These are phyloP conservation scores for Lachnellula arida DNA, from an alignment of 2,329 filamentous ascomycete species.

Conservation along the genomic window DNA sequence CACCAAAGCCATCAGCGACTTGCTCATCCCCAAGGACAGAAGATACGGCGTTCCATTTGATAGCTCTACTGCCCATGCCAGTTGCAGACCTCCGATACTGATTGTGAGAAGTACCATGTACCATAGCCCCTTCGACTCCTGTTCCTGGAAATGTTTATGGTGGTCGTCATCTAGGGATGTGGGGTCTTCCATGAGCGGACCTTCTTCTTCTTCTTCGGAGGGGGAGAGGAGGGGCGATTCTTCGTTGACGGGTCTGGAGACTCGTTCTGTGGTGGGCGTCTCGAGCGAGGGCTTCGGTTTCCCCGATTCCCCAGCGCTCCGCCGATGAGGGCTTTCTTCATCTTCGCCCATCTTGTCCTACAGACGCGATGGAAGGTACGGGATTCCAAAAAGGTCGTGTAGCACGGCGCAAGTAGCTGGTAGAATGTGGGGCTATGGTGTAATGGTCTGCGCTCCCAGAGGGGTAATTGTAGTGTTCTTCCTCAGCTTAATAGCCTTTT, in stretches of 20 bases:
- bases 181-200: slow-evolving; percentile 30
- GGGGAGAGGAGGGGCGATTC: slow-evolving; percentile 47
- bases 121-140: slow-evolving; percentile 68
- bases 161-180: slow-evolving; percentile 38
- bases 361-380: too few relatives aligned
- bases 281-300: slow-evolving; percentile 1
- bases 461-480: too few relatives aligned
- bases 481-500: not conserved
- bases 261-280: slow-evolving; percentile 16
- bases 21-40: slow-evolving; percentile 74
- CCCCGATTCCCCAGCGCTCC: too few relatives aligned
- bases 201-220: slow-evolving; percentile 33
- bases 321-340: too few relatives aligned
- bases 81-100: slow-evolving; percentile 82
- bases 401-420: too few relatives aligned
- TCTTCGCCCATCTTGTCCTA: too few relatives aligned
- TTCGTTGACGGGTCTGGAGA: slow-evolving; percentile 37
- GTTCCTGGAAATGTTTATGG: slow-evolving; percentile 47
- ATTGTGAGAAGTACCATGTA: slow-evolving; percentile 84
- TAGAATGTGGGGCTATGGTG: too few relatives aligned
- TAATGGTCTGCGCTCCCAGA: too few relatives aligned
- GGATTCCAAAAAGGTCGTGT: too few relatives aligned
- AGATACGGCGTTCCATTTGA: slow-evolving; percentile 88
- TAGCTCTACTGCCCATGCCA: slow-evolving; percentile 93
- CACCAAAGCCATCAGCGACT: slow-evolving; percentile 75